phyloP scores from a whole-genome alignment of 192 early-diverging fungal species.

The Borealophlyctis nickersoniae region DNA sequence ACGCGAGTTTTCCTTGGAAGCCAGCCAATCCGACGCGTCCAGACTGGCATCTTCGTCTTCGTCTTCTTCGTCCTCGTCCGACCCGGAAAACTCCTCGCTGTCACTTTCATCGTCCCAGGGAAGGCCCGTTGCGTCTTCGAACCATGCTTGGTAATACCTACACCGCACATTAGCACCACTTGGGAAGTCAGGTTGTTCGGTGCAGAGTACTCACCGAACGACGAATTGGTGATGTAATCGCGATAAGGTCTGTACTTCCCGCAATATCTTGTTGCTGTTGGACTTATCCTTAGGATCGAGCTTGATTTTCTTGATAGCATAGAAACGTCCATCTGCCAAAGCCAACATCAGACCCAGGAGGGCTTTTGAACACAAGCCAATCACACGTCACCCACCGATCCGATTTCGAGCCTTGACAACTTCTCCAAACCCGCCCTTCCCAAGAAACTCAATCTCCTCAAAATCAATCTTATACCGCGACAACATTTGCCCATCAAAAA shows the following conservation, averaged over 20 bases:
- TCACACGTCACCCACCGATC: constrained; percentile 57
- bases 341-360: neutral
- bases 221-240: constrained; percentile 86
- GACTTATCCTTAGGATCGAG: constrained; percentile 77
- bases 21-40: constrained; percentile 33
- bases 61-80: constrained; percentile 49
- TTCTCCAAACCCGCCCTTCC: constrained; percentile 81
- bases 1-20: constrained; percentile 11
- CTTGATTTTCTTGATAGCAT: constrained; percentile 90
- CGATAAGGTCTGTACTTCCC: constrained; percentile 89
- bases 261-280: constrained; percentile 74
- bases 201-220: constrained; percentile 42
- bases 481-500: constrained; percentile 16
- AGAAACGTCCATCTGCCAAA: constrained; percentile 53
- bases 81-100: constrained; percentile 37
- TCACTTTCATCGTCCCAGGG: constrained; percentile 9
- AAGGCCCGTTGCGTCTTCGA: constrained; percentile 61
- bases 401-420: constrained; percentile 90
- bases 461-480: constrained; percentile 50
- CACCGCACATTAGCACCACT: neutral
- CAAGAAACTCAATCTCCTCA: constrained; percentile 48
- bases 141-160: constrained; percentile 86
- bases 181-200: constrained; percentile 1
- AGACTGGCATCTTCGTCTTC: constrained; percentile 14
- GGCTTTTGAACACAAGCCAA: neutral